These are phyloP conservation scores for Ganoderma meredithae DNA, from an alignment of 1,284 basidiomycete genomes.

Conservation along the genomic window DNA sequence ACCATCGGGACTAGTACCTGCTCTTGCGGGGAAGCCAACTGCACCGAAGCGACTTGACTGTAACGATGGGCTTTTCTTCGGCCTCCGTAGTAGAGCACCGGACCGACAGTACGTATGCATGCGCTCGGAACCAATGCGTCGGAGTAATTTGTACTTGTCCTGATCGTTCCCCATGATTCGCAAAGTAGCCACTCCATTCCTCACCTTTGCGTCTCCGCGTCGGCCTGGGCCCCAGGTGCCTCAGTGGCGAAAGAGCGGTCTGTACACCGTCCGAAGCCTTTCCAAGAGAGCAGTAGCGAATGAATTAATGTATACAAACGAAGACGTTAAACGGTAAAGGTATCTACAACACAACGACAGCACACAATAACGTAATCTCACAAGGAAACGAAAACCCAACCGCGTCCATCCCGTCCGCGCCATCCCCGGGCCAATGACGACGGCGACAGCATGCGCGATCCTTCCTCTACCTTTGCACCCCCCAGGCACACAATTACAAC, in stretches of 20 bases:
- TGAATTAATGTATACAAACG: conserved; percentile 32
- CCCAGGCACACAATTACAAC: conserved; percentile 5
- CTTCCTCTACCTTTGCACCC: not conserved
- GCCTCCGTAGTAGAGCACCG: too few species aligned
- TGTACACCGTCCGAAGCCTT: not conserved
- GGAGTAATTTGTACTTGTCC: too few species aligned
- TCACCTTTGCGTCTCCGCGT: too few species aligned
- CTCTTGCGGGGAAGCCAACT: conserved; percentile 23
- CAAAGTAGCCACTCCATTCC: too few species aligned
- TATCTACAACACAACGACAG: conserved; percentile 30
- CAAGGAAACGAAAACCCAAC: conserved; percentile 11
- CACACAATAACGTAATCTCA: conserved; percentile 28
- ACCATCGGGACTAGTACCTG: conserved; percentile 29
- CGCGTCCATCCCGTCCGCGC: conserved; percentile 19
- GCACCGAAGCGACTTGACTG: conserved; percentile 6
- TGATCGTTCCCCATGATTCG: too few species aligned
- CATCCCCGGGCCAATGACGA: not conserved
- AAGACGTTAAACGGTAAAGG: conserved; percentile 31
- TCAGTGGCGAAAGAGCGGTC: not conserved
- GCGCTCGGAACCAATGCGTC: too few species aligned
- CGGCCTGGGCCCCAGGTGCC: too few species aligned
- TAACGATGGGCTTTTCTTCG: too few species aligned
- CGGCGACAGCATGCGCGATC: not conserved
- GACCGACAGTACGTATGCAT: too few species aligned
- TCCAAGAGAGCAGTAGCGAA: conserved; percentile 22